Base-by-base conservation (phyloP, 345 rosid genomes). In the Crucihimalaya himalaica region DNA sequence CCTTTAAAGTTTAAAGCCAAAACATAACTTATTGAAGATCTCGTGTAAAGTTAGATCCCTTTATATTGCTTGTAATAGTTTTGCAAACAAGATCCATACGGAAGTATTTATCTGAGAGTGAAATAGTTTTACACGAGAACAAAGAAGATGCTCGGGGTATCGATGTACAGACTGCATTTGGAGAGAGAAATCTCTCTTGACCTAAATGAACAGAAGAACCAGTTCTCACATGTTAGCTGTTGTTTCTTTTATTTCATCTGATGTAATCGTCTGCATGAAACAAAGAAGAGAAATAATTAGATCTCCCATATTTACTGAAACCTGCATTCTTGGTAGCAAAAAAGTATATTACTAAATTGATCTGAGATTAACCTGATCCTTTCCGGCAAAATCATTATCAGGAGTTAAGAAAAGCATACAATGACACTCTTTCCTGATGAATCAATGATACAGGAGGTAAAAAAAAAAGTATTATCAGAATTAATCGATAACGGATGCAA, bases 381-480 rank as follows among this genome's bases (percentile, higher is more conserved):
- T 66, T 55, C 99, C 99, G 0, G 97, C 92, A 78, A 92, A 95
- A 87, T 95, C 99, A 74, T 92, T 91, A 13, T 89, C 99, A 3
- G 99, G 89, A 47, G 97, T 95, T 64, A 95, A 89, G 83, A 95
- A 95, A 70, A 95, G 97, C 99, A 95, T 91, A 84, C 97, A 91
- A 82, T 95, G 99, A 78, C 99, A 95, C 77, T 95, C 99, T 83
- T 88, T 95, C 93, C 99, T 95, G 96, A 71, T 65, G 43, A 51
- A 46, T 21, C 55, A 53, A 62, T 2, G 35, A 40, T 12, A 34
- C 12, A 34, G 8, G n/a, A 11, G 13, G 65, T 37, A 37, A 60
- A 60, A 40, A 37, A 37, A 42, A 10, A 42, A 16, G 13, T 59
- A 50, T 21, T 3, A 10, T 39, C 45, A 59, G 5, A 29, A 59